Evolutionary conservation across 805 yeast species (phyloP).

Genomic region (Candida qinlingensis): DNA sequence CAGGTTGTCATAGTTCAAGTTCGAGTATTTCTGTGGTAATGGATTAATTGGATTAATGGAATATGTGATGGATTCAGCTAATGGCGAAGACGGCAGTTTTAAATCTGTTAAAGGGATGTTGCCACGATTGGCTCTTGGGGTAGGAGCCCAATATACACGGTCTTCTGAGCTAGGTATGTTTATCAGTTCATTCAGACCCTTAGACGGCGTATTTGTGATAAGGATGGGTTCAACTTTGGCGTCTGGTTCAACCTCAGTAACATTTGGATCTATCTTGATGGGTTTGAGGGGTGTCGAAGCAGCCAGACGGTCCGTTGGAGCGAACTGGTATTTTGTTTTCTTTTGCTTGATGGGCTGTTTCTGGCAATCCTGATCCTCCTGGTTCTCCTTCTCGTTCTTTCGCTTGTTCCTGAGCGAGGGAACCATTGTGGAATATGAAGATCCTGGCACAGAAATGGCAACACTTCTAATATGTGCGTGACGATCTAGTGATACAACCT

Average conservation of each 20-base stretch:
- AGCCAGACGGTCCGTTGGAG: conserved; percentile 7
- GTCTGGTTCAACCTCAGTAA: not conserved
- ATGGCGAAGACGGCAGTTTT: conserved; percentile 22
- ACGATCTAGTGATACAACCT: too few relatives aligned
- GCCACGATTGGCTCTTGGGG: conserved; percentile 15
- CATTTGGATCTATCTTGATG: conserved; percentile 3
- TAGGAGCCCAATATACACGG: conserved; percentile 25
- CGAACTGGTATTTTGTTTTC: conserved; percentile 9
- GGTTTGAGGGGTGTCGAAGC: conserved; percentile 10
- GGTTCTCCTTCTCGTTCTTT: conserved; percentile 10
- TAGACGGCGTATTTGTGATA: conserved; percentile 1
- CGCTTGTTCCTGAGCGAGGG: not conserved
- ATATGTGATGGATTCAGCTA: conserved; percentile 8
- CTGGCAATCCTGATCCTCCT: not conserved
- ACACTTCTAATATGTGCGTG: too few relatives aligned
- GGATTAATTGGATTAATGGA: conserved; percentile 15
- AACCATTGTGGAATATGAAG: too few relatives aligned
- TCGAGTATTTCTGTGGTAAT: conserved; percentile 14
- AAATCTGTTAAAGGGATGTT: conserved; percentile 3
- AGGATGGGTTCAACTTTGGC: not conserved
- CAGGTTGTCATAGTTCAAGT: conserved; percentile 20
- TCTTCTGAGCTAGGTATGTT: conserved; percentile 23
- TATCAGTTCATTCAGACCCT: not conserved
- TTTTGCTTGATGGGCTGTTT: conserved; percentile 2
- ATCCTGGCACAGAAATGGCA: too few relatives aligned